Evolutionary conservation across 1,284 basidiomycete species (phyloP).

Genomic region (Gyrodon tennesseensis): DNA sequence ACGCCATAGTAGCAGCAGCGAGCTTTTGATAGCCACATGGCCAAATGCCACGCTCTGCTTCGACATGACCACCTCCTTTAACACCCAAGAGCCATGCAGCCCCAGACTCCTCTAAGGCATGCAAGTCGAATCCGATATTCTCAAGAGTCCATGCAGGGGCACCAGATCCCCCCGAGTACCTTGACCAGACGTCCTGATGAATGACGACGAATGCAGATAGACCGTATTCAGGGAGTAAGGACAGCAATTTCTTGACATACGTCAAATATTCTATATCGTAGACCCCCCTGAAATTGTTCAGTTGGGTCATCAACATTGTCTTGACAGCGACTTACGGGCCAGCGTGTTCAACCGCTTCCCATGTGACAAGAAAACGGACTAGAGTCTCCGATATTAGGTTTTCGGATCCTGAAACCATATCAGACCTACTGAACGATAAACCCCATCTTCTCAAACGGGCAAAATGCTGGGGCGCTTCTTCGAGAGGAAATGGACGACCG

Average conservation of each 20-base stretch:
- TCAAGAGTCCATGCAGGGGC: slow-evolving; percentile 93
- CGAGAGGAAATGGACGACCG: slow-evolving; percentile 78
- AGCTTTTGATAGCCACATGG: slow-evolving; percentile 91
- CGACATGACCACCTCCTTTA: slow-evolving; percentile 66
- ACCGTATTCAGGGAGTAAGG: slow-evolving; percentile 78
- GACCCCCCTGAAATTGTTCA: slow-evolving; percentile 56
- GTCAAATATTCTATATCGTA: slow-evolving; percentile 83
- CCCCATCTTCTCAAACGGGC: slow-evolving; percentile 81
- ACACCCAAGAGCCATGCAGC: slow-evolving; percentile 85
- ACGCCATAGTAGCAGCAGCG: slow-evolving; percentile 86
- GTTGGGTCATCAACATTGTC: background rate
- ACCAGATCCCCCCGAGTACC: slow-evolving; percentile 90
- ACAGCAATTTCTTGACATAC: slow-evolving; percentile 75
- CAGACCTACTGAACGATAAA: slow-evolving; percentile 70
- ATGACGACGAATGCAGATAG: slow-evolving; percentile 79
- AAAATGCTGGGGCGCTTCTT: slow-evolving; percentile 82
- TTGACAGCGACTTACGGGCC: slow-evolving; percentile 67
- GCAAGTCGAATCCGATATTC: slow-evolving; percentile 74
- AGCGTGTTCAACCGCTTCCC: slow-evolving; percentile 94
- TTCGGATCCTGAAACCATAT: background rate
- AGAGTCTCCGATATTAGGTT: slow-evolving; percentile 6
- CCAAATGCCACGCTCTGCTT: slow-evolving; percentile 81
- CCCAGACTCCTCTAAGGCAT: slow-evolving; percentile 72
- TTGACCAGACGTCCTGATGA: slow-evolving; percentile 95
- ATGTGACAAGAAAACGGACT: slow-evolving; percentile 91